Percentiles rank a stretch among this genome's conserved stretches.
Conservation (phyloP, 2,329 filamentous ascomycete species). For the Setomelanomma holmii region DNA sequence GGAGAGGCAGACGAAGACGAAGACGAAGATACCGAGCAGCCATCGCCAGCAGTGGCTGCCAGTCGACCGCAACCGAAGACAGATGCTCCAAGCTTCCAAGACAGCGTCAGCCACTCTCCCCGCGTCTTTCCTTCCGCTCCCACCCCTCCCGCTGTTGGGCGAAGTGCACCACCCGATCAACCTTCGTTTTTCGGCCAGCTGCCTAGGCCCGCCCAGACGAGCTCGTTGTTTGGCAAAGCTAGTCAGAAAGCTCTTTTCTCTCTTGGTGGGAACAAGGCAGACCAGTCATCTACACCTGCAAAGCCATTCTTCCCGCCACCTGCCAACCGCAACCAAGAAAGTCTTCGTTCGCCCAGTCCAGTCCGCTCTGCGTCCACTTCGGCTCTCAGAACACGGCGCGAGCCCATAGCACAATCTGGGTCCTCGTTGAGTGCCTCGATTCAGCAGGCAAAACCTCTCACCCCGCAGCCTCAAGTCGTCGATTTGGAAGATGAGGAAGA, state of each 20-base stretch:
- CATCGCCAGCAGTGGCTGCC: conserved; percentile 27
- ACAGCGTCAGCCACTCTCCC: conserved; percentile 31
- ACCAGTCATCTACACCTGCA: conserved; percentile 26
- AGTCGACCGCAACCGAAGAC: conserved; percentile 21
- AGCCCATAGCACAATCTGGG: conserved; percentile 42
- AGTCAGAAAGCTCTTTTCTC: conserved; percentile 18
- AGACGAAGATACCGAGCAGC: conserved; percentile 55
- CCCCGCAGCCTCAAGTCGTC: conserved; percentile 46
- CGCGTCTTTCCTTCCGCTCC: conserved; percentile 40
- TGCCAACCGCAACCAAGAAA: conserved; percentile 55
- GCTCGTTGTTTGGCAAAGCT: conserved; percentile 22
- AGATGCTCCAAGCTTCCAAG: conserved; percentile 23
- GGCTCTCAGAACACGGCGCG: conserved; percentile 32
- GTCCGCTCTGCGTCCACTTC: conserved; percentile 66
- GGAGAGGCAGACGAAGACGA: conserved; percentile 53
- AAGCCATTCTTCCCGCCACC: conserved; percentile 61
- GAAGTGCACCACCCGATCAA: conserved; percentile 15
- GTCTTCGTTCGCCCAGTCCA: conserved; percentile 76
- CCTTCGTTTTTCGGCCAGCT: conserved; percentile 26
- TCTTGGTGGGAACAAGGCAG: conserved; percentile 10
- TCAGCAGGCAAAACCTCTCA: conserved; percentile 43
- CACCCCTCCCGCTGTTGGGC: conserved; percentile 39
- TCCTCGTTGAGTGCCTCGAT: conserved; percentile 42
- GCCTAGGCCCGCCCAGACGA: background rate
- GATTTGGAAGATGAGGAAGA: conserved; percentile 66